These are phyloP conservation scores for Lonicera japonica DNA, from an alignment of 129 eudicot genomes.

Conservation along the genomic window DNA sequence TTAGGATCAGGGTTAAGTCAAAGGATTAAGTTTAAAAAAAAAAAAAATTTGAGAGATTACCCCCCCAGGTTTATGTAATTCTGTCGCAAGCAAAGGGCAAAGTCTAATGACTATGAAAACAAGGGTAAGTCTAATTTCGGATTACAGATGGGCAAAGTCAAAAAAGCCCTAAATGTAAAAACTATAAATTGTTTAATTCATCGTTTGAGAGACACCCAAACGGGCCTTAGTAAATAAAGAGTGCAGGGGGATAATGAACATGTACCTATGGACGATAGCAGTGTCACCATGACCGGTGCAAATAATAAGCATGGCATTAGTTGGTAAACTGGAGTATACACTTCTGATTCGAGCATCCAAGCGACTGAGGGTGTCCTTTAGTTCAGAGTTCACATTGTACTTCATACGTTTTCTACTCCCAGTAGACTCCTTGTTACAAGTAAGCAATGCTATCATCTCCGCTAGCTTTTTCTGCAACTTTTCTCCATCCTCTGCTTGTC, in stretches of 20 bases:
- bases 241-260: neutral
- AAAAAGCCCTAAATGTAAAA: no score
- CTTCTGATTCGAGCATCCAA: constrained; percentile 48
- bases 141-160: no score
- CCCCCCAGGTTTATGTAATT: no score
- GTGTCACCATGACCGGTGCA: constrained; percentile 98
- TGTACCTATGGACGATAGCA: constrained; percentile 74
- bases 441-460: constrained; percentile 77
- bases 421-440: constrained; percentile 49
- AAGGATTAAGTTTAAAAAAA: no score
- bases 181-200: no score
- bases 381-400: constrained; percentile 47
- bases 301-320: constrained; percentile 75
- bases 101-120: no score
- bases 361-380: constrained; percentile 57
- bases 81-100: no score
- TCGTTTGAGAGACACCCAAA: no score
- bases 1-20: no score
- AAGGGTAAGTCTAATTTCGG: no score
- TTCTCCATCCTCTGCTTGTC: constrained; percentile 73
- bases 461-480: constrained; percentile 59
- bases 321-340: constrained; percentile 56
- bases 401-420: constrained; percentile 37
- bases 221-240: neutral
- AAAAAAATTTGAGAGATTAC: no score